Evolutionary conservation across 805 yeast genomes (phyloP).

Genomic region (Candida boidinii): DNA sequence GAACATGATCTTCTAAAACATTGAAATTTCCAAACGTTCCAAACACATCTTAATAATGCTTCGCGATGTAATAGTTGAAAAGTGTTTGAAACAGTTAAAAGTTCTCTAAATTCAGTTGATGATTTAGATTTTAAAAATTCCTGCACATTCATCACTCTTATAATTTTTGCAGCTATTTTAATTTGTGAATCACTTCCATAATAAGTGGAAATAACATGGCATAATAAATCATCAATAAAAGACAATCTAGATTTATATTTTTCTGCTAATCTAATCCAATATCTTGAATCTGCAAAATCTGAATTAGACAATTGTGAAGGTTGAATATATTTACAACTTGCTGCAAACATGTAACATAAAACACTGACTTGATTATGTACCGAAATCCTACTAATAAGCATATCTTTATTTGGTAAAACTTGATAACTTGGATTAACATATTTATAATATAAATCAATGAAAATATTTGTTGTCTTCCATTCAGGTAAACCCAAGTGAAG

Average conservation of each 20-base stretch:
- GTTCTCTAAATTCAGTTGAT: constrained; percentile 16
- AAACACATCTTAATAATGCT: constrained; percentile 23
- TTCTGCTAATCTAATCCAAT: constrained; percentile 27
- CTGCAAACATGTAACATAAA: constrained; percentile 26
- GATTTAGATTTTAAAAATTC: constrained; percentile 6
- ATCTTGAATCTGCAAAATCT: background rate
- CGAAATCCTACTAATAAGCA: constrained; percentile 21
- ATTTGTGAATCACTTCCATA: constrained; percentile 18
- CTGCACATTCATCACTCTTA: constrained; percentile 1
- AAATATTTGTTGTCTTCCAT: constrained; percentile 21
- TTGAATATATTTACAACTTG: constrained; percentile 24
- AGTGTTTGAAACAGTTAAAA: constrained; percentile 19
- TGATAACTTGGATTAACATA: constrained; percentile 31
- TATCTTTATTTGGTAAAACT: constrained; percentile 26
- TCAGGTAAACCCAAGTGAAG: constrained; percentile 28
- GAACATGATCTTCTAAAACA: constrained; percentile 24
- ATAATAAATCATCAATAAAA: constrained; percentile 17
- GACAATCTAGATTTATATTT: constrained; percentile 24
- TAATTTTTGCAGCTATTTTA: constrained; percentile 6
- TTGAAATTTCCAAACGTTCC: constrained; percentile 31
- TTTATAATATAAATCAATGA: constrained; percentile 31
- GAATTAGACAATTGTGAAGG: too few relatives aligned
- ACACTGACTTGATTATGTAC: constrained; percentile 21
- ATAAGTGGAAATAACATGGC: constrained; percentile 10
- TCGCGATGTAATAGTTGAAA: constrained; percentile 27